Conservation (phyloP, 2,329 filamentous ascomycete genomes). For the Colletotrichum sp. region DNA sequence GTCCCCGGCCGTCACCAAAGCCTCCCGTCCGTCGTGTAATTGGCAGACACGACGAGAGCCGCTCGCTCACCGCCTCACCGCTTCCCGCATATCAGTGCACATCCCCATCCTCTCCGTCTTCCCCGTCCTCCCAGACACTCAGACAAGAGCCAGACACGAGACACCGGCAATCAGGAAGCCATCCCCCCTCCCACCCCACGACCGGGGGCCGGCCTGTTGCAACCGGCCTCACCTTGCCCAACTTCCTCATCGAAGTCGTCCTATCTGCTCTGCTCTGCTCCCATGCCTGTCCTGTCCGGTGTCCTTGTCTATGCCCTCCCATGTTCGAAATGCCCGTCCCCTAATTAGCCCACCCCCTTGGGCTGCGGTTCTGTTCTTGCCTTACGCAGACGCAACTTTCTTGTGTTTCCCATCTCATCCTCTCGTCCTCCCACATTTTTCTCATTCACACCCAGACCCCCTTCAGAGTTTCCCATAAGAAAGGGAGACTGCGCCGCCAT, state of each 20-base stretch:
- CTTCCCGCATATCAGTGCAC: constrained; percentile 21
- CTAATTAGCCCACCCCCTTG: constrained; percentile 9
- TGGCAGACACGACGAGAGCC: constrained; percentile 12
- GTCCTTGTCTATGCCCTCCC: not conserved
- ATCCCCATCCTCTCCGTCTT: constrained; percentile 15
- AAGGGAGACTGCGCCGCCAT: constrained; percentile 13
- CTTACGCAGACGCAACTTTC: not conserved
- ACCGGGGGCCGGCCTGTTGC: constrained; percentile 19
- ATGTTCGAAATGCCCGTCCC: not conserved
- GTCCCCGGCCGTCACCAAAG: not conserved
- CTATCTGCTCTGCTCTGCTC: not conserved
- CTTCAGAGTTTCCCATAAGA: constrained; percentile 13
- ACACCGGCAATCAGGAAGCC: constrained; percentile 19
- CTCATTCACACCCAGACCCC: constrained; percentile 2
- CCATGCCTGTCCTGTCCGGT: not conserved
- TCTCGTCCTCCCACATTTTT: not conserved
- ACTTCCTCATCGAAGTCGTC: not conserved
- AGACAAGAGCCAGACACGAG: constrained; percentile 17
- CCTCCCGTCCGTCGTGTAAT: constrained; percentile 4
- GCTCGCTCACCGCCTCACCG: constrained; percentile 23
- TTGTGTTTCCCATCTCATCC: not conserved
- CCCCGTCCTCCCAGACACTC: constrained; percentile 13
- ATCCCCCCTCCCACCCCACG: constrained; percentile 2
- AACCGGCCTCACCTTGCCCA: constrained; percentile 18
- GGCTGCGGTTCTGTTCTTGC: not conserved